Base-by-base conservation (phyloP, 768 basidiomycete species). In the Mycena vitilis region DNA sequence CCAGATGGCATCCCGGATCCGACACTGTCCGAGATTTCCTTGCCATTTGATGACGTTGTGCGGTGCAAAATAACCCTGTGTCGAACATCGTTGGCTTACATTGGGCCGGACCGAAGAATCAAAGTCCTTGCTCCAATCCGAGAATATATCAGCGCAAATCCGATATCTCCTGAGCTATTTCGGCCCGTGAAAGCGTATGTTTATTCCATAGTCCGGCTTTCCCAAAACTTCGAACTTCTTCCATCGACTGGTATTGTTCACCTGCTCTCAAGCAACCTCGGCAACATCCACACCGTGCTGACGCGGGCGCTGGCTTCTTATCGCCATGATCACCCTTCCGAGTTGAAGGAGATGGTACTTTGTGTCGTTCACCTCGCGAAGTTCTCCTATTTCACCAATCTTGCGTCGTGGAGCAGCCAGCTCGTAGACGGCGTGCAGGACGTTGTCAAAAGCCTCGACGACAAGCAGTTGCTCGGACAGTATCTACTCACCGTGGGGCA, bases 321-420 rank as follows among this genome's bases (percentile, higher is more conserved):
- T 30, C 7, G 18, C 6, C 42, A 59, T 34, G 57, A 34, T 8
- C 34, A 44, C 16, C 25, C 57, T n/a, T 30, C 57, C 36, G 57
- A 57, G 18, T 47, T 45, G 25, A 59, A 47, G 57, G 57, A 59
- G 10, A 59, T 30, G 18, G 22, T 47, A 2, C 4, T 20, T 11
- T 59, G 57, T 36, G 22, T 45, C 9, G 18, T 59, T 4, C 44
- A 45, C 9, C n/a, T 59, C 36, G 59, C 59, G n/a, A 60, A 49
- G 7, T 60, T 60, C 34, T 60, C 59, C 12, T 37, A 37, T n/a
- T 36, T 37, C 59, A 60, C 59, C n/a, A 60, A 60, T 48, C 47
- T 60, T 47, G 59, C 59, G n/a, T 22, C 59, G 12, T 49, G 59
- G 59, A 60, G 59, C 47, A 37, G 49, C 45, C 58, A 59, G 45